Base-by-base conservation (phyloP, 345 rosid genomes). In the Eucalyptus rudis region DNA sequence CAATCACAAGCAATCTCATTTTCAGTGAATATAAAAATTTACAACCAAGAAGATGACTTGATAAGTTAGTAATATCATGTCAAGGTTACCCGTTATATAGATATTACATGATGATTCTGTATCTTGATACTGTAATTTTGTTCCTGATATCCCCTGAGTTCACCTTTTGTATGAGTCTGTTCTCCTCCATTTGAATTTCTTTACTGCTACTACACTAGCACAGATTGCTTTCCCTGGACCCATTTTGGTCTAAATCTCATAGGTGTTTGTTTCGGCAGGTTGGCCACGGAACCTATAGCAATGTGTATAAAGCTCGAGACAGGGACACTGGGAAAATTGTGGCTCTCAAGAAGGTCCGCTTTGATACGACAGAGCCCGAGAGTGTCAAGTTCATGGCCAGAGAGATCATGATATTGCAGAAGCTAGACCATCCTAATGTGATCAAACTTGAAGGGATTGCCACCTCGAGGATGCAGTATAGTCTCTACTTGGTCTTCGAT, bases 351-450 rank as follows among this genome's bases (percentile, higher is more conserved):
- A 97, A 96, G 88, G 99, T 96, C 86, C 92, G 98, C 87, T 97
- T 96, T 80, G 97, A 95, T 89, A 96, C 98, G 22, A 93, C 96
- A 76, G 98, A 96, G 92, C 94, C 99, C 8, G 95, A 95, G 90
- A 97, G 99, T 90, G 92, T 96, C 24, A 95, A 96, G 89, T 97
- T 96, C 89, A 97, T 97, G 98, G 99, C 99, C 9, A 96, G 99
- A 87, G 99, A 97, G 93, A 97, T 96, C 87, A 93, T 80, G 91
- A 91, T 95, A 9, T 90, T 97, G 87, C 99, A 93, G 89, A 94
- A 95, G 79, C 94, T 97, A 40, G 95, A 97, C 43, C 99, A 96
- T 86, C 98, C 99, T 10, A 97, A 95, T 87, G 90, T 97, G 25
- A 96, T 97, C 93, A 96, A 93, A 87, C 96, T 97, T 49, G 96